These are phyloP conservation scores for Guillardia theta DNA, from an alignment of 78 protist genomes.

Conservation along the genomic window DNA sequence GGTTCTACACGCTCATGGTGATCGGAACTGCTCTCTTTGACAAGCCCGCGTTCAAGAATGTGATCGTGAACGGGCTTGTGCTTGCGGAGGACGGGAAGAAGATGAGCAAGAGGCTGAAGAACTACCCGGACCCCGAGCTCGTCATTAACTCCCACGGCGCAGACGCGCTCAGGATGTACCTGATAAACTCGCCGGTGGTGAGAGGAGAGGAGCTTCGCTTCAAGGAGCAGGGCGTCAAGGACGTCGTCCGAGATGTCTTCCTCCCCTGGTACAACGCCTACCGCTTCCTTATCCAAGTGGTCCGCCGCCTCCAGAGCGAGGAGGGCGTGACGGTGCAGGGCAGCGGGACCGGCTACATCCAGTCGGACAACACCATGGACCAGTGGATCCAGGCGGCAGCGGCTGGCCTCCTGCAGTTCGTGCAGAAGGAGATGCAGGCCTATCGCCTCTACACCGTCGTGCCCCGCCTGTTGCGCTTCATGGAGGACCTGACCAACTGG, in stretches of 20 bases:
- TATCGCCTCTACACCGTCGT: constrained; percentile 99
- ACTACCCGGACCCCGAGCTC: constrained; percentile 94
- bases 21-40: constrained; percentile 95
- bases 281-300: constrained; percentile 52
- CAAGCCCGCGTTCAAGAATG: constrained; percentile 95
- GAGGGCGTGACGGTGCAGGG: background rate
- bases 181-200: constrained; percentile 98
- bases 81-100: constrained; percentile 94
- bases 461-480: constrained; percentile 81
- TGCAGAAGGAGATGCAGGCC: constrained; percentile 86
- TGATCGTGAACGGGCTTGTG: constrained; percentile 98
- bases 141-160: constrained; percentile 94
- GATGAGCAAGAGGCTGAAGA: constrained; percentile 92
- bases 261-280: constrained; percentile 95
- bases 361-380: constrained; percentile 91
- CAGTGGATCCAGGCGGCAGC: constrained; percentile 83
- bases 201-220: constrained; percentile 45
- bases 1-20: constrained; percentile 99
- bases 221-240: constrained; percentile 77
- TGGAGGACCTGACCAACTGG: constrained; percentile 94
- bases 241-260: constrained; percentile 87
- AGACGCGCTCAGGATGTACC: constrained; percentile 94
- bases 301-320: background rate
- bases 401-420: background rate
- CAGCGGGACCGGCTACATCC: constrained; percentile 32